A percentile compares a stretch with the other conserved stretches of the same genome.
Conservation (phyloP, 2,329 filamentous ascomycete genomes). For the Botrytis sinoallii region DNA sequence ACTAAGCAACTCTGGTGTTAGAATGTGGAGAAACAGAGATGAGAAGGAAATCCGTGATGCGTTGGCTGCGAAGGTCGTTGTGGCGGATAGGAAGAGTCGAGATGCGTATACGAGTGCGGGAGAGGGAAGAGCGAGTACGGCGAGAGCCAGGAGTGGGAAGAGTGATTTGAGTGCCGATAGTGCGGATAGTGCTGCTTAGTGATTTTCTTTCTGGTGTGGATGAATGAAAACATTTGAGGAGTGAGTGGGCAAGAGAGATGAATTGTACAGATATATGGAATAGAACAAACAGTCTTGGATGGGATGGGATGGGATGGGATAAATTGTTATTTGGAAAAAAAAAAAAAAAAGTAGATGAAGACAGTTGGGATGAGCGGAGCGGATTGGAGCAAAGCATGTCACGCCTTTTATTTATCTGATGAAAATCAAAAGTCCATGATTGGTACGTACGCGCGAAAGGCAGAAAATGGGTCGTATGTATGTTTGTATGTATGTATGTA, state of each 20-base stretch:
- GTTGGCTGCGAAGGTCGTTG: conserved; percentile 33
- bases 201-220: no score
- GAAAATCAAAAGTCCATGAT: background rate
- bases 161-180: background rate
- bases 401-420: background rate
- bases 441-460: background rate
- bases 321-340: background rate
- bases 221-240: background rate
- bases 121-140: background rate
- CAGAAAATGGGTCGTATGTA: background rate
- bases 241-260: background rate
- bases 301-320: background rate
- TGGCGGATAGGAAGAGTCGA: conserved; percentile 18
- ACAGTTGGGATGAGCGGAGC: background rate
- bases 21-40: conserved; percentile 45
- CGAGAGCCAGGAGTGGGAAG: background rate
- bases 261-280: background rate
- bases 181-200: background rate
- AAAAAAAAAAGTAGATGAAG: background rate
- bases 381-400: background rate
- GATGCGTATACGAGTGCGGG: background rate
- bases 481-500: background rate
- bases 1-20: conserved; percentile 42
- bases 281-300: background rate
- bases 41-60: conserved; percentile 44